Conservation (phyloP, 495 filamentous ascomycete species). For the Hypoxylon fragiforme region DNA sequence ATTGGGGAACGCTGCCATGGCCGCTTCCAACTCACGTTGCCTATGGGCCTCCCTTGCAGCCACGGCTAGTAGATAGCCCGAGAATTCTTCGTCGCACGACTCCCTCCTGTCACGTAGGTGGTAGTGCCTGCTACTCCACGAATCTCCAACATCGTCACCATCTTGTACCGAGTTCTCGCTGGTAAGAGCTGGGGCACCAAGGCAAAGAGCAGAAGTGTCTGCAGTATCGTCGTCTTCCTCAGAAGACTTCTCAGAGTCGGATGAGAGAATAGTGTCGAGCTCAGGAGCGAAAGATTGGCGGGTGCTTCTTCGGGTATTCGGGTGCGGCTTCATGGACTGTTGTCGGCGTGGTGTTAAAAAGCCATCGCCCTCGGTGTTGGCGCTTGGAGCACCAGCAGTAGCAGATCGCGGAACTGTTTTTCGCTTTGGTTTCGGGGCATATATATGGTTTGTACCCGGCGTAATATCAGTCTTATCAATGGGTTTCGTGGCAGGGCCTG, state of each 20-base stretch:
- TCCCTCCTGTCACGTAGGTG: constrained; percentile 51
- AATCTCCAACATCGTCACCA: constrained; percentile 34
- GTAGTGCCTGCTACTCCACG: constrained; percentile 45
- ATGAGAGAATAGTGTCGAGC: constrained; percentile 43
- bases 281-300: constrained; percentile 46
- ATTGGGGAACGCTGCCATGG: constrained; percentile 55
- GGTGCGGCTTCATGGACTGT: constrained; percentile 43
- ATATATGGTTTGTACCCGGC: constrained; percentile 60
- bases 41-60: constrained; percentile 76
- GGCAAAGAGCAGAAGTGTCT: constrained; percentile 26
- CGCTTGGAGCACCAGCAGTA: constrained; percentile 29
- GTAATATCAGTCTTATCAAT: constrained; percentile 63
- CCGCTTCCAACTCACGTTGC: constrained; percentile 56
- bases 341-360: constrained; percentile 38
- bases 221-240: constrained; percentile 37
- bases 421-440: constrained; percentile 49
- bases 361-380: constrained; percentile 23
- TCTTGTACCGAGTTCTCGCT: constrained; percentile 12
- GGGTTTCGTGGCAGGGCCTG: constrained; percentile 52
- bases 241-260: constrained; percentile 41
- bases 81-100: constrained; percentile 68
- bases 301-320: constrained; percentile 44
- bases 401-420: constrained; percentile 30
- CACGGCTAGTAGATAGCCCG: constrained; percentile 73
- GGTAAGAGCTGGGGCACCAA: constrained; percentile 38